Percentiles rank a stretch among this genome's conserved stretches.
phyloP scores from a whole-genome alignment of 345 rosid genomes.

The Eutrema heterophyllum region DNA sequence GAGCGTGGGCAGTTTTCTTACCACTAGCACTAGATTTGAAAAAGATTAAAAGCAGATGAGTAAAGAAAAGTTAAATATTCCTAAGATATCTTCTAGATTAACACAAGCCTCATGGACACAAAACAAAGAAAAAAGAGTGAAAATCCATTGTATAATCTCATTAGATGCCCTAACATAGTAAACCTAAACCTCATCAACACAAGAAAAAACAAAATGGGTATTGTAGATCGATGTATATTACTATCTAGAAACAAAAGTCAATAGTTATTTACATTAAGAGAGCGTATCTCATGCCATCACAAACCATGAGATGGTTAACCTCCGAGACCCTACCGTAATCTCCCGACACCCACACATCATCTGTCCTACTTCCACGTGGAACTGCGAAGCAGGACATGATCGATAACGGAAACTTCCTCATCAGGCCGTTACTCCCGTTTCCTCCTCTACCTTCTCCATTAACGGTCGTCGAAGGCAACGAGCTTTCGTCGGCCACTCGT shows the following conservation, averaged over 20 bases:
- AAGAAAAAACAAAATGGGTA: conserved; percentile 2
- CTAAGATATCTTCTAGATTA: not conserved
- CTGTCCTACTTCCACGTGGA: conserved; percentile 57
- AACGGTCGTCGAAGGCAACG: conserved; percentile 21
- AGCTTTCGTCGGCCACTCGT: conserved; percentile 71
- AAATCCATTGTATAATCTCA: conserved; percentile 3
- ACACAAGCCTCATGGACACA: conserved; percentile 8
- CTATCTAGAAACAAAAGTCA: conserved; percentile 7
- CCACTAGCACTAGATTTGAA: not conserved
- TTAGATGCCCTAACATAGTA: not conserved
- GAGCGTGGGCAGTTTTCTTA: not conserved
- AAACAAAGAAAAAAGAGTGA: not conserved
- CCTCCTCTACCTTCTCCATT: conserved; percentile 28
- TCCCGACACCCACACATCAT: conserved; percentile 70
- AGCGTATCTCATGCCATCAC: conserved; percentile 93
- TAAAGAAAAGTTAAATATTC: not conserved
- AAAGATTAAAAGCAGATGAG: not conserved
- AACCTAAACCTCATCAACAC: not conserved
- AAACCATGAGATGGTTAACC: conserved; percentile 82
- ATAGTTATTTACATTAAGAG: conserved; percentile 63
- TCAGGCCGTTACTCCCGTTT: conserved; percentile 7
- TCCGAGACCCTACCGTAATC: conserved; percentile 62
- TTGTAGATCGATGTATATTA: conserved; percentile 4
- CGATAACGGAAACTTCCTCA: conserved; percentile 45
- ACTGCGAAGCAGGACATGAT: conserved; percentile 67